phyloP scores from a whole-genome alignment of 2,329 filamentous ascomycete species.

The Penicillium sp. region DNA sequence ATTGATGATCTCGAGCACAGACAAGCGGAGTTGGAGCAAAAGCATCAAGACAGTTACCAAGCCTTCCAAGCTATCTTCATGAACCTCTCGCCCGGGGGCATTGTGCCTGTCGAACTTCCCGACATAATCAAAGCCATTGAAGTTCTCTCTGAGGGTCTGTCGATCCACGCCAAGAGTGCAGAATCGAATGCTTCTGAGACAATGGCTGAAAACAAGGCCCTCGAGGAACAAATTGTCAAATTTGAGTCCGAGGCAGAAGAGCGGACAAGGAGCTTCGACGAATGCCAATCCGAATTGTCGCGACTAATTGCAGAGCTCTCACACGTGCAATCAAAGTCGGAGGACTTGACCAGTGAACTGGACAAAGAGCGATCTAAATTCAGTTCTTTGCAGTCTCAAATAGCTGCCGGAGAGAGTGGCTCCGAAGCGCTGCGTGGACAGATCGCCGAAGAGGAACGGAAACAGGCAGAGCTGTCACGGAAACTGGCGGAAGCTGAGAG shows the following conservation, averaged over 20 bases:
- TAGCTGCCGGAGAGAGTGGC: constrained; percentile 79
- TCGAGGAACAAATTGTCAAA: constrained; percentile 55
- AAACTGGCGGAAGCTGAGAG: constrained; percentile 72
- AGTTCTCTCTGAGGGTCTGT: constrained; percentile 56
- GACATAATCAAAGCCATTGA: constrained; percentile 62
- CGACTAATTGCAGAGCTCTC: constrained; percentile 56
- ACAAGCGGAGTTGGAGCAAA: constrained; percentile 52
- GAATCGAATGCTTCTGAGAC: constrained; percentile 61
- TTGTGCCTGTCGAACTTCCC: constrained; percentile 55
- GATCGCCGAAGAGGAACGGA: constrained; percentile 72
- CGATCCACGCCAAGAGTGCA: constrained; percentile 59
- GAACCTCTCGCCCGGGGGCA: constrained; percentile 55
- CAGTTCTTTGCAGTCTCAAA: constrained; percentile 64
- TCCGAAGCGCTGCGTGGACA: constrained; percentile 74
- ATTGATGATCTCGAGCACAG: constrained; percentile 53
- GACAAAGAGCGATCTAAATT: constrained; percentile 68
- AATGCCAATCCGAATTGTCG: constrained; percentile 52
- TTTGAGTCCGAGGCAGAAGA: constrained; percentile 59
- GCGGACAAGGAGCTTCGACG: constrained; percentile 53
- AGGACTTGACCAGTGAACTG: constrained; percentile 52
- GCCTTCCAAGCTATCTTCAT: constrained; percentile 59
- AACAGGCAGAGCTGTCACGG: constrained; percentile 64
- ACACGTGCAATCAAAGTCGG: constrained; percentile 48
- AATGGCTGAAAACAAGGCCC: constrained; percentile 62
- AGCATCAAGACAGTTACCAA: constrained; percentile 52